These are phyloP conservation scores for Penicillium sp. DNA, from an alignment of 2,329 filamentous ascomycete genomes.

Conservation along the genomic window DNA sequence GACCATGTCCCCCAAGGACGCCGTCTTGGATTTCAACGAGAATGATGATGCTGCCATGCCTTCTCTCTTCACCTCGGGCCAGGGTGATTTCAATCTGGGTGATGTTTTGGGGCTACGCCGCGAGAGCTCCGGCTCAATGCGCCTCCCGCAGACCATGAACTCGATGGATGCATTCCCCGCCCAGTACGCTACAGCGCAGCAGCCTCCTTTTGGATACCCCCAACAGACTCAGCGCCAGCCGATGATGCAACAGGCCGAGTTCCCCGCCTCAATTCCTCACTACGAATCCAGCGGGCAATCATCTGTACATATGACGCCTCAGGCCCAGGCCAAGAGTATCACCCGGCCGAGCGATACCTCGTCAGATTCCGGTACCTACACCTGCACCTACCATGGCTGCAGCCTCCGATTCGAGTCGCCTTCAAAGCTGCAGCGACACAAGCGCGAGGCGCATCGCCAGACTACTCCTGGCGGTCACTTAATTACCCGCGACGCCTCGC, in stretches of 20 bases:
- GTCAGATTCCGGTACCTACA: slow-evolving; percentile 84
- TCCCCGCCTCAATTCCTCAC: slow-evolving; percentile 56
- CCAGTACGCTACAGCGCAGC: slow-evolving; percentile 43
- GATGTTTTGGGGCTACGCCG: slow-evolving; percentile 37
- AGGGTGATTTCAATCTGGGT: slow-evolving; percentile 50
- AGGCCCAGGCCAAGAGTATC: slow-evolving; percentile 28
- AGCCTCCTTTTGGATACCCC: slow-evolving; percentile 48
- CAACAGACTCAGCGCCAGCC: slow-evolving; percentile 30
- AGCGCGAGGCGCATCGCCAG: slow-evolving; percentile 84
- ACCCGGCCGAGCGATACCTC: slow-evolving; percentile 59
- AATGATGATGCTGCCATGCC: slow-evolving; percentile 61
- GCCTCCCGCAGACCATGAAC: slow-evolving; percentile 33
- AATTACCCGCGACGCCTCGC: slow-evolving; percentile 41
- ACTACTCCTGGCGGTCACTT: slow-evolving; percentile 52
- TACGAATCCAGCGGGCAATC: slow-evolving; percentile 55
- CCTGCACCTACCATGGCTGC: slow-evolving; percentile 92
- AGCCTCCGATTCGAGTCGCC: slow-evolving; percentile 83
- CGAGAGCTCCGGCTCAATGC: slow-evolving; percentile 35
- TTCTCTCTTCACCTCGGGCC: slow-evolving; percentile 64
- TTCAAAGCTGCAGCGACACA: slow-evolving; percentile 84
- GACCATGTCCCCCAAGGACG: slow-evolving; percentile 93
- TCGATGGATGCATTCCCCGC: slow-evolving; percentile 42
- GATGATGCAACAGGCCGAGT: slow-evolving; percentile 49
- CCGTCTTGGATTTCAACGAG: slow-evolving; percentile 78
- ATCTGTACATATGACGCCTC: slow-evolving; percentile 34